Percentiles rank a stretch among this genome's conserved stretches.
These are phyloP conservation scores for Quambalaria eucalypti DNA, from an alignment of 1,284 basidiomycete genomes.

Conservation along the genomic window DNA sequence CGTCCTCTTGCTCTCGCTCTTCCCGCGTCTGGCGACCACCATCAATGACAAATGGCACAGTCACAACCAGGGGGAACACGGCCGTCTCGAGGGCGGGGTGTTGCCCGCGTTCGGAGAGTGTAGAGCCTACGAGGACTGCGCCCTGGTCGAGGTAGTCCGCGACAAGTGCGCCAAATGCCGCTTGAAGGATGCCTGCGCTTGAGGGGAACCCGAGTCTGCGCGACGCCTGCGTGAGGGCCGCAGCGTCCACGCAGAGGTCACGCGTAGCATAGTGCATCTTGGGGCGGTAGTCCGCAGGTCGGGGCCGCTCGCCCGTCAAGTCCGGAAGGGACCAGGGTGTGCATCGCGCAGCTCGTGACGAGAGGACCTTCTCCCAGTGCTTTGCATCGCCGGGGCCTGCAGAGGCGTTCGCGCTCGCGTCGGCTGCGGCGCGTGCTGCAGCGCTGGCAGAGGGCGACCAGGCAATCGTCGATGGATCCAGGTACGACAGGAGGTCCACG, in stretches of 20 bases:
- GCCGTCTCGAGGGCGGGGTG: background rate
- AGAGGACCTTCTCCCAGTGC: constrained; percentile 58
- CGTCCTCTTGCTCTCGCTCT: background rate
- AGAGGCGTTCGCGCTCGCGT: background rate
- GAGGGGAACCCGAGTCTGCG: background rate
- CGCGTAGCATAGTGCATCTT: too few relatives aligned
- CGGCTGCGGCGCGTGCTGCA: too few relatives aligned
- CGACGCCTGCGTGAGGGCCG: background rate
- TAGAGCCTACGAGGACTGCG: constrained; percentile 1
- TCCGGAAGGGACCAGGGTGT: background rate
- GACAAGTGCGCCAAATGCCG: constrained; percentile 2
- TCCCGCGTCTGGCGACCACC: background rate
- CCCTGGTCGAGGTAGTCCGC: constrained; percentile 7
- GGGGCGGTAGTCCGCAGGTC: background rate
- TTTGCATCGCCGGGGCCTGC: constrained; percentile 43
- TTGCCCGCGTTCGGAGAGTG: background rate
- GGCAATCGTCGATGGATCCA: background rate
- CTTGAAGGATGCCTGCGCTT: constrained; percentile 1
- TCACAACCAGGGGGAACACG: background rate
- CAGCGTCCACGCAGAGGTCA: background rate
- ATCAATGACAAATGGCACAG: constrained; percentile 1
- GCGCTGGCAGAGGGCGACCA: background rate
- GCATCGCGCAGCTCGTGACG: background rate
- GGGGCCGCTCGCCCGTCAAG: background rate
- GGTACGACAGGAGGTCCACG: background rate